Percentiles rank a stretch among this genome's conserved stretches.
These are phyloP conservation scores for Boletellus deceptivus DNA, from an alignment of 1,284 basidiomycete genomes.

Conservation along the genomic window DNA sequence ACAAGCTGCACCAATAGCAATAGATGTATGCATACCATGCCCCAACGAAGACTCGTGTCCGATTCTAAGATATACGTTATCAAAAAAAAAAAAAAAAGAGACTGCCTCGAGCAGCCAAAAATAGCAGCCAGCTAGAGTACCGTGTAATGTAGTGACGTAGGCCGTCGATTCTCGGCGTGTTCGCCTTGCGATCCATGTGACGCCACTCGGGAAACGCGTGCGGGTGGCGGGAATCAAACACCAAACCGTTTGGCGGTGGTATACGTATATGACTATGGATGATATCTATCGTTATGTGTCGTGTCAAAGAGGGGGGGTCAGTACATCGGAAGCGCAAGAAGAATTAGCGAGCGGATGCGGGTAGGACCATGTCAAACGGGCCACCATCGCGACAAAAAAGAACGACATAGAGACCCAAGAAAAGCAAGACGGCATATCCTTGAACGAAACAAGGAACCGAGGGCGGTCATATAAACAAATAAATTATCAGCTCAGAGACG, in stretches of 20 bases:
- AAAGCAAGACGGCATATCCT: conserved; percentile 3
- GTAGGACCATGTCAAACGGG: neutral
- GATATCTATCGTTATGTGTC: conserved; percentile 6
- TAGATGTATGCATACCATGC: too few relatives aligned
- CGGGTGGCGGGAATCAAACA: too few relatives aligned
- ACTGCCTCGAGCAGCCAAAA: neutral
- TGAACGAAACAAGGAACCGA: conserved; percentile 9
- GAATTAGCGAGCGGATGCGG: conserved; percentile 7
- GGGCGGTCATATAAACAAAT: conserved; percentile 27
- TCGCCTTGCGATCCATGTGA: too few relatives aligned
- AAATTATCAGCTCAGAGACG: conserved; percentile 18
- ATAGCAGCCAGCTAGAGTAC: too few relatives aligned
- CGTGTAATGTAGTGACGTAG: too few relatives aligned
- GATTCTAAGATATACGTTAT: neutral
- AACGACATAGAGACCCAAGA: conserved; percentile 7
- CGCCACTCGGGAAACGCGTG: too few relatives aligned
- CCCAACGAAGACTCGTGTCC: too few relatives aligned
- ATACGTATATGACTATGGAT: conserved; percentile 4
- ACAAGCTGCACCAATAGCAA: too few relatives aligned
- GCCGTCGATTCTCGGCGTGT: too few relatives aligned
- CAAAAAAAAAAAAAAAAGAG: neutral
- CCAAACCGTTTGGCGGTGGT: too few relatives aligned
- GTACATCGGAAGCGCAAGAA: conserved; percentile 8
- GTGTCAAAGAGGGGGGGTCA: conserved; percentile 5
- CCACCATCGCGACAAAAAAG: neutral